A percentile compares a stretch with the other conserved stretches of the same genome.
phyloP scores from a whole-genome alignment of 768 basidiomycete species.

The Tephrocybe sp. region DNA sequence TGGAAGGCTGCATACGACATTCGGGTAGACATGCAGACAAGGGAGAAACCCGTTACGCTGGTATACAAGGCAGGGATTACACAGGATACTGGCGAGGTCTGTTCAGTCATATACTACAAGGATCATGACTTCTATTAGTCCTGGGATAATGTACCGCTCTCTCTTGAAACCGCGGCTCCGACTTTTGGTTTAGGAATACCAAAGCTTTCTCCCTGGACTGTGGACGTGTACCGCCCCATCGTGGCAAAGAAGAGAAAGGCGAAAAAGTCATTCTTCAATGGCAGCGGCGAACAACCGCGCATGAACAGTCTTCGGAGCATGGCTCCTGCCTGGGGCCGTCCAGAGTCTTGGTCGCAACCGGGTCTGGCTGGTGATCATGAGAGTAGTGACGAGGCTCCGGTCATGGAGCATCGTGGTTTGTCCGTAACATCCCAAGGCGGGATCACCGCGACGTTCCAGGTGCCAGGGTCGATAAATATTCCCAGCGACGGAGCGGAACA shows the following conservation, averaged over 20 bases:
- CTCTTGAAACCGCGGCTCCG: slow-evolving; percentile 42
- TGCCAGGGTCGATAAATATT: slow-evolving; percentile 42
- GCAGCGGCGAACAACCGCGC: not conserved
- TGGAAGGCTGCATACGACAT: slow-evolving; percentile 44
- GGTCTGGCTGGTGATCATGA: not conserved
- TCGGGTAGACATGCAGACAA: slow-evolving; percentile 39
- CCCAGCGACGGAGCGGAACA: slow-evolving; percentile 40
- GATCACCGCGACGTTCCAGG: slow-evolving; percentile 39
- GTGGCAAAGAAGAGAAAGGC: not conserved
- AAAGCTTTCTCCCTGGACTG: slow-evolving; percentile 33
- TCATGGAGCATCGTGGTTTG: slow-evolving; percentile 19
- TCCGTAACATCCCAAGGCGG: slow-evolving; percentile 36
- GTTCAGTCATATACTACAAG: slow-evolving; percentile 3
- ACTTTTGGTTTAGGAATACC: slow-evolving; percentile 39
- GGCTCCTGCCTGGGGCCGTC: too few relatives aligned
- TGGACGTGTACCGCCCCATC: slow-evolving; percentile 19
- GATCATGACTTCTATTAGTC: not conserved
- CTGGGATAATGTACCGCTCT: slow-evolving; percentile 41
- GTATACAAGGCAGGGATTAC: slow-evolving; percentile 41
- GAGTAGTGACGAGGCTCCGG: too few relatives aligned
- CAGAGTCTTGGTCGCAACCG: not conserved
- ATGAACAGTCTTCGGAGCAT: too few relatives aligned
- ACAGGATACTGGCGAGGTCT: slow-evolving; percentile 43
- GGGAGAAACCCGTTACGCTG: slow-evolving; percentile 36
- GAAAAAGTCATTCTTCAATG: too few relatives aligned